Conservation (phyloP, 225 moss, liverwort and hornwort genomes). For the Bryum argenteum region DNA sequence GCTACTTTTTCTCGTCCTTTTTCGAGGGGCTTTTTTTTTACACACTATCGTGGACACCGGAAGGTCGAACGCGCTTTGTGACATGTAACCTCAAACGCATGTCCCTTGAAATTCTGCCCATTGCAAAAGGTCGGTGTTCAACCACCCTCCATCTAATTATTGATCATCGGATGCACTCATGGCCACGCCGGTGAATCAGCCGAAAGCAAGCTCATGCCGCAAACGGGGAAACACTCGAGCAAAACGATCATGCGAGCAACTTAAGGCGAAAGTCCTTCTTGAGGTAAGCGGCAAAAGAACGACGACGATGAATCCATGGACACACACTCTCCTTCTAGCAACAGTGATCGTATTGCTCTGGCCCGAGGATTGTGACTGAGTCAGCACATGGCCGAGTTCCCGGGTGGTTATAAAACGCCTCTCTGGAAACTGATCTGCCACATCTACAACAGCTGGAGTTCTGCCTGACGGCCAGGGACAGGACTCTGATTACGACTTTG, state of each 20-base stretch:
- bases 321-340: not conserved
- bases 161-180: constrained; percentile 25
- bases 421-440: constrained; percentile 36
- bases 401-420: constrained; percentile 20
- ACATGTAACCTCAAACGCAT: constrained; percentile 2
- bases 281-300: not conserved
- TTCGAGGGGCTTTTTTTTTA: not conserved
- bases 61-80: constrained; percentile 28
- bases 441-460: constrained; percentile 42
- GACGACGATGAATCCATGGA: not conserved
- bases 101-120: constrained; percentile 20
- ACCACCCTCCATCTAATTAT: not conserved
- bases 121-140: constrained; percentile 24
- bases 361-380: constrained; percentile 27
- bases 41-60: constrained; percentile 30
- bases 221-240: constrained; percentile 12
- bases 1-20: constrained; percentile 7
- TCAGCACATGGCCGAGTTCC: constrained; percentile 28
- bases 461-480: constrained; percentile 6
- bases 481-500: not conserved
- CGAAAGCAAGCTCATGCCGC: constrained; percentile 27
- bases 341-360: not conserved
- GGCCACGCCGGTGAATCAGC: constrained; percentile 11
- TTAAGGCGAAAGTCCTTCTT: not conserved
- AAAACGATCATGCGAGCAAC: not conserved